phyloP scores from a whole-genome alignment of 305 asterid species.

The Nicotiana rustica region DNA sequence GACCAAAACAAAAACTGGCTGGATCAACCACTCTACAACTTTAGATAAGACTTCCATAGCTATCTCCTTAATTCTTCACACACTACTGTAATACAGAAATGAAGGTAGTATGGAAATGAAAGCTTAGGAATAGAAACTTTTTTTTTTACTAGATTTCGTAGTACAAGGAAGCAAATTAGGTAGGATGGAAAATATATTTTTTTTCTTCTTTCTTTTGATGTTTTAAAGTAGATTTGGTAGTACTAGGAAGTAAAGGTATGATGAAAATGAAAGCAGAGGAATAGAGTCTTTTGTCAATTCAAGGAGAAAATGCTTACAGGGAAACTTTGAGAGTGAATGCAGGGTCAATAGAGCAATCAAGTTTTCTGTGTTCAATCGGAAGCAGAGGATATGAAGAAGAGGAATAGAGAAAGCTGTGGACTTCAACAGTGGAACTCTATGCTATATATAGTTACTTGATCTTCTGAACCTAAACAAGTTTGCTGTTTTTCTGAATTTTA shows the following conservation, averaged over 20 bases:
- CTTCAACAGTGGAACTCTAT: no score
- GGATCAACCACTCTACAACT: slow-evolving; percentile 12
- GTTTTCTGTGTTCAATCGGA: no score
- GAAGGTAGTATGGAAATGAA: neutral
- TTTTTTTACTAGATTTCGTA: neutral
- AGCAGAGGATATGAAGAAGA: no score
- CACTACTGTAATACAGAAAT: neutral
- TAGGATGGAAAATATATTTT: neutral
- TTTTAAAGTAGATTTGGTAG: neutral
- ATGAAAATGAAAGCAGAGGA: no score
- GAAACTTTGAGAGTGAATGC: no score
- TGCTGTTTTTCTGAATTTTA: no score
- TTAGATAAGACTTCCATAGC: slow-evolving; percentile 14
- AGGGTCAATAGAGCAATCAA: no score
- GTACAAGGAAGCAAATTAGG: neutral
- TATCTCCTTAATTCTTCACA: slow-evolving; percentile 26
- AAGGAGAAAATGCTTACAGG: no score
- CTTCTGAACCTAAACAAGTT: no score
- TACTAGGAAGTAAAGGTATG: neutral
- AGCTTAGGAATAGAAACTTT: neutral
- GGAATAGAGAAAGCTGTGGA: no score
- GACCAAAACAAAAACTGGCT: slow-evolving; percentile 20
- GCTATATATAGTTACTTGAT: no score
- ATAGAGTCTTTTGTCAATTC: no score
- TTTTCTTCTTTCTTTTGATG: neutral